Conservation (phyloP, 805 yeast genomes). For the Peterozyma toletana region DNA sequence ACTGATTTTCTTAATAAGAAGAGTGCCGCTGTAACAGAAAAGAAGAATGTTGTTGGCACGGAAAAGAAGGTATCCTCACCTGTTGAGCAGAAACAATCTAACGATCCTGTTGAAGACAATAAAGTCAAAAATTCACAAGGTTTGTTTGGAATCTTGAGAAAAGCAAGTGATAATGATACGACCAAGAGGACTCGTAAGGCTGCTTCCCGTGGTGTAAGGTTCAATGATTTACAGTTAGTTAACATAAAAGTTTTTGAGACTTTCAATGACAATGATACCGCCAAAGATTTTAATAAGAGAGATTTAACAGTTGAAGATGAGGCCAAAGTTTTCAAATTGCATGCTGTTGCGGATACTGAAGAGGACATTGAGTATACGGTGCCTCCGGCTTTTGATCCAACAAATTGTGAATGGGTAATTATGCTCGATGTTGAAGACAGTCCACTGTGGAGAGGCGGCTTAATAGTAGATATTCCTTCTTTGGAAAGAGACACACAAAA, state of each 20-base stretch:
- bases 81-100: background rate
- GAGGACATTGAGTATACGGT: constrained; percentile 4
- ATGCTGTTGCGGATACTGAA: constrained; percentile 2
- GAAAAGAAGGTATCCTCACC: background rate
- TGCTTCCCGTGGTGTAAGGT: constrained; percentile 4
- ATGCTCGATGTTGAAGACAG: background rate
- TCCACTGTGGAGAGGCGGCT: background rate
- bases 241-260: background rate
- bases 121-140: background rate
- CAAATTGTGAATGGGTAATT: too few species aligned
- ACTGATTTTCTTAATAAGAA: constrained; percentile 2
- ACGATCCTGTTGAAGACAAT: background rate
- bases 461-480: too few species aligned
- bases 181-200: constrained; percentile 1
- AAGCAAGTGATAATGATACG: background rate
- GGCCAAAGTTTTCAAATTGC: background rate
- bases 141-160: constrained; percentile 5
- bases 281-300: background rate
- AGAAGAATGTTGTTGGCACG: background rate
- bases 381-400: background rate
- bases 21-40: background rate
- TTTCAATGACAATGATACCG: background rate
- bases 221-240: constrained; percentile 6
- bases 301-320: background rate
- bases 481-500: too few species aligned